Percentiles rank a stretch among this genome's conserved stretches.
phyloP scores from a whole-genome alignment of 2,329 filamentous ascomycete species.

The Phoma sp. region DNA sequence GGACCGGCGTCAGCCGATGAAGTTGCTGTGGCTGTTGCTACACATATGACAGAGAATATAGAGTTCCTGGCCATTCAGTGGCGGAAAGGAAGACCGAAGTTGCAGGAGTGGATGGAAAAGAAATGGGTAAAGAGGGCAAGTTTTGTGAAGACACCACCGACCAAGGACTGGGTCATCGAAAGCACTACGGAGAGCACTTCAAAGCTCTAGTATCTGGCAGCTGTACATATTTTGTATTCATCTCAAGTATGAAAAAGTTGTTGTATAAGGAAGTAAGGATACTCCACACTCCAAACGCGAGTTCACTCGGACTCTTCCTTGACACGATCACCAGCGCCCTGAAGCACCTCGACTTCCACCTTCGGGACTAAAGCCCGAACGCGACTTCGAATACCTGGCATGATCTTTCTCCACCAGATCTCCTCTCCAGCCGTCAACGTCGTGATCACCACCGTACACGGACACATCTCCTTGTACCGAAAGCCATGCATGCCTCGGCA shows the following conservation, averaged over 20 bases:
- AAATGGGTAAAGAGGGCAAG: conserved; percentile 32
- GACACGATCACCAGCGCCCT: not conserved
- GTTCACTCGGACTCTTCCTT: not conserved
- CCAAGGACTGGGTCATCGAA: conserved; percentile 26
- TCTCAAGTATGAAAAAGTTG: not conserved
- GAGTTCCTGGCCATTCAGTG: conserved; percentile 25
- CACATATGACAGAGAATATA: conserved; percentile 20
- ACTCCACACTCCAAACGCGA: not conserved
- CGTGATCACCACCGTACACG: not conserved
- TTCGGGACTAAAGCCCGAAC: too few relatives aligned
- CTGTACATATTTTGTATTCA: not conserved
- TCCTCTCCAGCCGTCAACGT: not conserved
- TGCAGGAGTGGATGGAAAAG: conserved; percentile 35
- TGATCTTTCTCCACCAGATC: not conserved
- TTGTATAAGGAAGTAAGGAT: not conserved
- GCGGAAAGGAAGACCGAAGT: conserved; percentile 24
- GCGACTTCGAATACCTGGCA: not conserved
- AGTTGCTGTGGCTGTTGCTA: conserved; percentile 32
- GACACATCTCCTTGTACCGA: not conserved
- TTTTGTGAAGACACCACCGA: conserved; percentile 27
- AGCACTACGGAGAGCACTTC: not conserved
- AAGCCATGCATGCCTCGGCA: too few relatives aligned
- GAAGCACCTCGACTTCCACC: not conserved
- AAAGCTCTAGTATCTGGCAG: conserved; percentile 14
- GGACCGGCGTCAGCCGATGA: conserved; percentile 28